Percentiles rank a stretch among this genome's conserved stretches.
These are phyloP conservation scores for Plantago rigida DNA, from an alignment of 305 asterid genomes.

Conservation along the genomic window DNA sequence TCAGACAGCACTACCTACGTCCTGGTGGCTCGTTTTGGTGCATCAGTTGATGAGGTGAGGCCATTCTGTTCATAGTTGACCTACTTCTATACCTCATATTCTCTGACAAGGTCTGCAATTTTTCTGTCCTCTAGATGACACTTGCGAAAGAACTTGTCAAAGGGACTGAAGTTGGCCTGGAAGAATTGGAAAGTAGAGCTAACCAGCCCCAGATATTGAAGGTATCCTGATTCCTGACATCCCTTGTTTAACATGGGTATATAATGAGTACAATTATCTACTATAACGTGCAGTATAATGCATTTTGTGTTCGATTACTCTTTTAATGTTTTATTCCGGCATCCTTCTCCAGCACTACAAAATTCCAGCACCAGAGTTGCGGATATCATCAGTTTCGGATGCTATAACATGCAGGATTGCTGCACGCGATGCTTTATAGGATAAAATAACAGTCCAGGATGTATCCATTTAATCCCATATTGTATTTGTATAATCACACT, in stretches of 20 bases:
- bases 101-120: background rate
- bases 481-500: background rate
- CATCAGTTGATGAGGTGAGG: slow-evolving; percentile 68
- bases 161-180: slow-evolving; percentile 62
- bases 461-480: slow-evolving; percentile 4
- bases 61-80: slow-evolving; percentile 6
- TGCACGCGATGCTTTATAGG: slow-evolving; percentile 71
- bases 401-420: slow-evolving; percentile 79
- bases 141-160: slow-evolving; percentile 50
- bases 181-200: slow-evolving; percentile 61
- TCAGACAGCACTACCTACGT: slow-evolving; percentile 63
- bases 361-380: slow-evolving; percentile 58
- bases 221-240: slow-evolving; percentile 30
- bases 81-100: too few relatives aligned
- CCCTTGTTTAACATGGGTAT: background rate
- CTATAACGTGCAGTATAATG: background rate
- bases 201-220: slow-evolving; percentile 67
- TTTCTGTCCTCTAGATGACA: slow-evolving; percentile 34
- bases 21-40: slow-evolving; percentile 75
- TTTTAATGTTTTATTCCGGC: slow-evolving; percentile 20
- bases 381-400: slow-evolving; percentile 68
- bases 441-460: slow-evolving; percentile 2
- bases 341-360: slow-evolving; percentile 56
- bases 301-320: background rate
- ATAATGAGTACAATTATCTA: background rate